phyloP scores from a whole-genome alignment of 2,329 filamentous ascomycete species.

The Xylogone sp. region DNA sequence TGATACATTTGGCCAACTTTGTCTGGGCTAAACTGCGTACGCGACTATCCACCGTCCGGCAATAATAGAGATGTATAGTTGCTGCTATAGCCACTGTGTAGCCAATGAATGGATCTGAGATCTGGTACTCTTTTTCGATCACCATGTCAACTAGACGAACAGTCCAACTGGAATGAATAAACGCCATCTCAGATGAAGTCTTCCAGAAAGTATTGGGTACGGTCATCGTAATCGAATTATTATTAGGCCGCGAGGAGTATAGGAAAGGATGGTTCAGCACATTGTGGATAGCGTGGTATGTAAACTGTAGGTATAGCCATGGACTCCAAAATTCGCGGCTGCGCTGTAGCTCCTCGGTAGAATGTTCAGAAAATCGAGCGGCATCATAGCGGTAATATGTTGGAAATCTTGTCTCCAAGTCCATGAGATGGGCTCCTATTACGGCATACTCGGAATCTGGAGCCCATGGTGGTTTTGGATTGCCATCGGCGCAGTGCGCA shows the following conservation, averaged over 20 bases:
- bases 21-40: conserved; percentile 21
- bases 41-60: conserved; percentile 10
- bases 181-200: not conserved
- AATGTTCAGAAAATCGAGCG: conserved; percentile 14
- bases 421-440: conserved; percentile 18
- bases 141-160: not conserved
- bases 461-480: conserved; percentile 16
- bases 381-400: conserved; percentile 17
- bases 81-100: not conserved
- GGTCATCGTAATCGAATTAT: not conserved
- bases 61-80: conserved; percentile 11
- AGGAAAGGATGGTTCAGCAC: conserved; percentile 1
- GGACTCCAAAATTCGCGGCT: conserved; percentile 17
- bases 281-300: not conserved
- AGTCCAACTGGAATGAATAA: not conserved
- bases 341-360: conserved; percentile 15
- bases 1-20: conserved; percentile 22
- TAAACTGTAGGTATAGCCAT: conserved; percentile 1
- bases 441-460: conserved; percentile 18
- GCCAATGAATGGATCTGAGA: conserved; percentile 1
- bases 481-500: conserved; percentile 11
- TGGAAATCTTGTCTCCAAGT: conserved; percentile 20
- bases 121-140: not conserved
- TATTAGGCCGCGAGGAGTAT: not conserved
- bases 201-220: conserved; percentile 1